A percentile compares a stretch with the other conserved stretches of the same genome.
phyloP scores from a whole-genome alignment of 1,284 basidiomycete species.

The Austroboletus niveus region DNA sequence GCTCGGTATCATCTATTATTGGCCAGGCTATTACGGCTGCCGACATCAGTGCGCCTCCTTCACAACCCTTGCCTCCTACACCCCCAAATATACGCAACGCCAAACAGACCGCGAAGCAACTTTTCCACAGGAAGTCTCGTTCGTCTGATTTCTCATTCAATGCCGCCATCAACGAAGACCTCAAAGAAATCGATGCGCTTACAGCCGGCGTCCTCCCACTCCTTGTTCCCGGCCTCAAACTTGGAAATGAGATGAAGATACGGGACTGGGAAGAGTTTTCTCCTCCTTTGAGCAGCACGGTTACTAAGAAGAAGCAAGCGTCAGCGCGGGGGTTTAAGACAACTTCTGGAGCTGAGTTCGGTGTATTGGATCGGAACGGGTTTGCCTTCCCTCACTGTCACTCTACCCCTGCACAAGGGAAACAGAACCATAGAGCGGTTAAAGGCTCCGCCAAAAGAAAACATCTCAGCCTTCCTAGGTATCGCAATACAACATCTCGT shows the following conservation, averaged over 20 bases:
- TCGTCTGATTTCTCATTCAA: slow-evolving; percentile 61
- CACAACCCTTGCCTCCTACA: slow-evolving; percentile 66
- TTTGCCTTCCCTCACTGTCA: slow-evolving; percentile 53
- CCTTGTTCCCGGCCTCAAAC: slow-evolving; percentile 61
- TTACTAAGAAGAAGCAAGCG: slow-evolving; percentile 36
- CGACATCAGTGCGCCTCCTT: slow-evolving; percentile 49
- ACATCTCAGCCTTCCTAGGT: slow-evolving; percentile 63
- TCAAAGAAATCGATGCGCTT: slow-evolving; percentile 66
- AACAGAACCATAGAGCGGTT: slow-evolving; percentile 29
- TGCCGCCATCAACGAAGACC: slow-evolving; percentile 45
- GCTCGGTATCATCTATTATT: slow-evolving; percentile 47
- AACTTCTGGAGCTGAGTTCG: slow-evolving; percentile 12
- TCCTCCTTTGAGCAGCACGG: slow-evolving; percentile 38
- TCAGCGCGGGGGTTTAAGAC: background rate
- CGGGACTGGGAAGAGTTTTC: slow-evolving; percentile 45
- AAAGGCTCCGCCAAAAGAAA: slow-evolving; percentile 52
- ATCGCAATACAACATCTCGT: slow-evolving; percentile 19
- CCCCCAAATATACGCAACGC: slow-evolving; percentile 57
- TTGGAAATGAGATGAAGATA: slow-evolving; percentile 54
- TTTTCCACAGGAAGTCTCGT: slow-evolving; percentile 56
- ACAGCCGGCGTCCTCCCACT: slow-evolving; percentile 66
- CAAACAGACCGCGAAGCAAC: slow-evolving; percentile 33
- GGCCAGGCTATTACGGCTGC: slow-evolving; percentile 40
- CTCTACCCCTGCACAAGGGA: slow-evolving; percentile 51
- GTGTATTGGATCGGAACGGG: slow-evolving; percentile 28